phyloP scores from a whole-genome alignment of 2,329 filamentous ascomycete genomes.

The Fonsecaea pedrosoi region DNA sequence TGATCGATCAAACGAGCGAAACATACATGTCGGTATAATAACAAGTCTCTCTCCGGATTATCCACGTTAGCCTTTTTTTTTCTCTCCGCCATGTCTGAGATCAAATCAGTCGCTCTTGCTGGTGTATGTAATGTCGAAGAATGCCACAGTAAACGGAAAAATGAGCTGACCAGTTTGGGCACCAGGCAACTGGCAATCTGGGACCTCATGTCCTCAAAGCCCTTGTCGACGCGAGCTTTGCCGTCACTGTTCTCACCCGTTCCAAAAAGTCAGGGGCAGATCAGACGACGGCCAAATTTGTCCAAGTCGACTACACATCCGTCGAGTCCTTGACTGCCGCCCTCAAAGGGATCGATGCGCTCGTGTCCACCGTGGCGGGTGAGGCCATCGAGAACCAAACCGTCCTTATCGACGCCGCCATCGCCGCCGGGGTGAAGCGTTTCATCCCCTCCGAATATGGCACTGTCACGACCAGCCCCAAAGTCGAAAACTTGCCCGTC shows the following conservation, averaged over 20 bases:
- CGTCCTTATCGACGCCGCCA: conserved; percentile 44
- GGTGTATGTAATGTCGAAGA: conserved; percentile 10
- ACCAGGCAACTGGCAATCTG: conserved; percentile 41
- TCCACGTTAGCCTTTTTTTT: not conserved
- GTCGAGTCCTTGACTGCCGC: conserved; percentile 39
- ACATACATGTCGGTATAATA: too few species aligned
- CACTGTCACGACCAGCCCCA: conserved; percentile 40
- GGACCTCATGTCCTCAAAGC: conserved; percentile 35
- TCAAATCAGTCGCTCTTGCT: conserved; percentile 26
- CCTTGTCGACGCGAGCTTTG: conserved; percentile 30
- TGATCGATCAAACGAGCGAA: too few species aligned
- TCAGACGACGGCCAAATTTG: conserved; percentile 34
- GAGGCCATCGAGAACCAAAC: conserved; percentile 39
- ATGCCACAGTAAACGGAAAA: too few species aligned
- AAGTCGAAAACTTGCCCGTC: conserved; percentile 40
- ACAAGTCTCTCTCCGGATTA: too few species aligned
- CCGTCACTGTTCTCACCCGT: conserved; percentile 41
- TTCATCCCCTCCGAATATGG: conserved; percentile 48
- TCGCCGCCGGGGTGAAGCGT: conserved; percentile 44
- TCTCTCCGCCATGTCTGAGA: conserved; percentile 13
- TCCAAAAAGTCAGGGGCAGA: conserved; percentile 34
- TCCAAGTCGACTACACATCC: conserved; percentile 42
- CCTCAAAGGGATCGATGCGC: conserved; percentile 41
- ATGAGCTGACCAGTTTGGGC: not conserved
- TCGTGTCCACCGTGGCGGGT: conserved; percentile 36